Base-by-base conservation (phyloP, 495 filamentous ascomycete species). In the Podospora sp. region DNA sequence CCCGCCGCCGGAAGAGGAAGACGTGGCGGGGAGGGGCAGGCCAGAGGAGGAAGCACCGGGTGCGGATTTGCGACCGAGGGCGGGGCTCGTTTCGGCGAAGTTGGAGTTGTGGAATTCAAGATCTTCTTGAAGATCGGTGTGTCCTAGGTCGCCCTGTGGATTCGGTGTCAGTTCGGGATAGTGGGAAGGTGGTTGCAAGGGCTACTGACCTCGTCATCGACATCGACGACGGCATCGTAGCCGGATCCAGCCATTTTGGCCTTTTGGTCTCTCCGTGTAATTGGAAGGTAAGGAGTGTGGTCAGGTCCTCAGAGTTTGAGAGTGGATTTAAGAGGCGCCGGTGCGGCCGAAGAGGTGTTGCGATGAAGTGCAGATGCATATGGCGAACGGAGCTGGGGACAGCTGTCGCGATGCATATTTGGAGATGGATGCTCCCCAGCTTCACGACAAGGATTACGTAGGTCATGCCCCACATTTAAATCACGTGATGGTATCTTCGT, bases 71-170 rank as follows among this genome's bases (percentile, higher is more conserved):
- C 85, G 81, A 71, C 81, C 79, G 59, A 76, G 79, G 70, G 82
- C 85, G 63, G 85, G 82, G 68, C 84, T 76, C 76, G 78, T 87
- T 82, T 79, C 77, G 68, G 72, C 76, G 78, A 84, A 85, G 75
- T 78, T 86, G 52, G 93, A 97, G 71, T 91, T 88, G 85, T 99
- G 95, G 82, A 99, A 99, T 86, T 98, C 96, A 69, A 98, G 93
- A 82, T 98, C 96, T 76, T 97, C 94, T 84, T 97, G 92, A 14
- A 98, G 89, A 79, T 99, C 95, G 36, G 95, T 98, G 80, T 97
- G 92, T 72, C 95, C 95, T 67, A 99, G 90, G 82, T 99, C 95
- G 78, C 95, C 95, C 92, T 98, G 71, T 60, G 16, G 16, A n/a
- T 22, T 58, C 40, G 5, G 26, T 57, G 29, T 27, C 52, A 21